These are phyloP conservation scores for Aspergillus unguis DNA, from an alignment of 2,329 filamentous ascomycete species.

Conservation along the genomic window DNA sequence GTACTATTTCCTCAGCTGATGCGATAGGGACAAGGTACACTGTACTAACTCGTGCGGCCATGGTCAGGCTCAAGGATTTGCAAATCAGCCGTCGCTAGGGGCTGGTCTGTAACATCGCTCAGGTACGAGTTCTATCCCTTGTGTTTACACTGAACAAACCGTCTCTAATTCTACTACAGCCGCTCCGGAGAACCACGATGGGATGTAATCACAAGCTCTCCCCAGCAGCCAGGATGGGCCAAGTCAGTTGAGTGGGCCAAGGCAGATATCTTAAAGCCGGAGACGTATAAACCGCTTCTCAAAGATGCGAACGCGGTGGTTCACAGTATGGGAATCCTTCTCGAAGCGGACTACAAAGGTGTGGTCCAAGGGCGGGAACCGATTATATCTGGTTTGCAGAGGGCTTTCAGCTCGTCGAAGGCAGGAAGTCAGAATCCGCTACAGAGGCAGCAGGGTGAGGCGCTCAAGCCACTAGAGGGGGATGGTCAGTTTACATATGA, in stretches of 20 bases:
- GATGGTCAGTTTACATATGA: slow-evolving; percentile 88
- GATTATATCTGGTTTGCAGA: slow-evolving; percentile 70
- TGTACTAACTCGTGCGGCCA: slow-evolving; percentile 12
- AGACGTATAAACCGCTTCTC: slow-evolving; percentile 73
- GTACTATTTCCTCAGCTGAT: slow-evolving; percentile 32
- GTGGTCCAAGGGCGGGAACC: slow-evolving; percentile 80
- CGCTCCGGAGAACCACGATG: slow-evolving; percentile 88
- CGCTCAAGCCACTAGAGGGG: slow-evolving; percentile 62
- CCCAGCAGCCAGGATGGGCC: slow-evolving; percentile 73
- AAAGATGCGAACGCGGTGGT: slow-evolving; percentile 78
- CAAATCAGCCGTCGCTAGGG: slow-evolving; percentile 77
- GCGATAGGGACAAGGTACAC: slow-evolving; percentile 22
- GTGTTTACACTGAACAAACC: background rate
- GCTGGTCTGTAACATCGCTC: slow-evolving; percentile 90
- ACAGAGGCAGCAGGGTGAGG: slow-evolving; percentile 56
- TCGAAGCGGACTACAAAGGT: slow-evolving; percentile 97
- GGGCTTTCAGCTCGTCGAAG: slow-evolving; percentile 70
- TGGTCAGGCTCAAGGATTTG: slow-evolving; percentile 71
- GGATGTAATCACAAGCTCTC: slow-evolving; percentile 71
- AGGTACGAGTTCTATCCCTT: slow-evolving; percentile 56
- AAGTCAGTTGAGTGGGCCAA: slow-evolving; percentile 80
- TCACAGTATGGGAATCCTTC: slow-evolving; percentile 91
- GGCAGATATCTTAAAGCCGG: slow-evolving; percentile 80
- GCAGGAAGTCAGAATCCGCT: slow-evolving; percentile 66
- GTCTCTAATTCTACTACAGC: slow-evolving; percentile 45